phyloP scores from a whole-genome alignment of 2,329 filamentous ascomycete genomes.

The Cytospora chrysosperma region DNA sequence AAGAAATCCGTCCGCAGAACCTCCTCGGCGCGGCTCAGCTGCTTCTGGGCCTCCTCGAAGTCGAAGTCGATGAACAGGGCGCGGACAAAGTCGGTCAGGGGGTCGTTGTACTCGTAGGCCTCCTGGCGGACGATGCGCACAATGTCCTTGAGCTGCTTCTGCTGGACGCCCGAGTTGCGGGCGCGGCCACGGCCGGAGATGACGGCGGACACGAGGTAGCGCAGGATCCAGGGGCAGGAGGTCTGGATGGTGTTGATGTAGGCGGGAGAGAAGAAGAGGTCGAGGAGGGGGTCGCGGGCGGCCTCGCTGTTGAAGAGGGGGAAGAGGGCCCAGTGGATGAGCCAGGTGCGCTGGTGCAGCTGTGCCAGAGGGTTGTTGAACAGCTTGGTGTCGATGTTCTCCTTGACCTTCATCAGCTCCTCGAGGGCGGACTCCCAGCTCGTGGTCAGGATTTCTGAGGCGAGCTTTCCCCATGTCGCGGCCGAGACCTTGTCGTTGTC shows the following conservation, averaged over 20 bases:
- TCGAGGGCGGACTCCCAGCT: constrained; percentile 95
- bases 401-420: constrained; percentile 86
- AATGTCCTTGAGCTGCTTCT: constrained; percentile 98
- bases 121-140: constrained; percentile 95
- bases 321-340: constrained; percentile 98
- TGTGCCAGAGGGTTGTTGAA: constrained; percentile 96
- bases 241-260: constrained; percentile 99
- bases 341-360: constrained; percentile 93
- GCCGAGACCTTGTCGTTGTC: constrained; percentile 97
- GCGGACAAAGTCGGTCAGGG: constrained; percentile 93
- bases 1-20: constrained; percentile 95
- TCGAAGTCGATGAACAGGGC: constrained; percentile 95
- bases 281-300: constrained; percentile 85
- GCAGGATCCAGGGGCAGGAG: constrained; percentile 91
- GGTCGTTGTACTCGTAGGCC: constrained; percentile 95
- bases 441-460: constrained; percentile 89
- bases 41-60: constrained; percentile 92
- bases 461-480: constrained; percentile 97
- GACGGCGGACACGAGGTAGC: constrained; percentile 90
- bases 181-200: constrained; percentile 85
- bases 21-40: constrained; percentile 82
- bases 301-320: constrained; percentile 97
- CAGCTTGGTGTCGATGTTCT: constrained; percentile 88
- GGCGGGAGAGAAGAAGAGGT: constrained; percentile 93
- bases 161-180: constrained; percentile 82